Base-by-base conservation (phyloP, 257 asterid genomes). In the Perilla frutescens region DNA sequence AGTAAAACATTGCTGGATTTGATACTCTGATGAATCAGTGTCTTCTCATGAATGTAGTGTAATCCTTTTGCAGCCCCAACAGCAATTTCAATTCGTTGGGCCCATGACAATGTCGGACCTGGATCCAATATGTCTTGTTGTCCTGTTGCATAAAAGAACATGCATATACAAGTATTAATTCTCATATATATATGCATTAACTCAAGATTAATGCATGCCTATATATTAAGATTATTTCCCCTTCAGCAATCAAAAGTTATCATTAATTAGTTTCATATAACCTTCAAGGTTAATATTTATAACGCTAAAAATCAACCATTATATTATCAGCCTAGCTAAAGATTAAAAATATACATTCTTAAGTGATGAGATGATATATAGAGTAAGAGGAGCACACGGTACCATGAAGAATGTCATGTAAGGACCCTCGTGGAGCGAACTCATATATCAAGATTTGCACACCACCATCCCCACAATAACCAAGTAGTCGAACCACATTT, bases 391-490 rank as follows among this genome's bases (percentile, higher is more conserved):
- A 34, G 3, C 37, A 34, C 37, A n/a, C n/a, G n/a, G n/a, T n/a
- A 86, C 90, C 93, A 37, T 84, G 90, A 48, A 87, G 90, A 76
- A 87, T 82, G 79, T 85, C 87, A 43, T 85, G 93, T 61, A 87
- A 82, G 49, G 92, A 87, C 53, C 89, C 90, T 75, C 68, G 79
- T 48, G 89, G 63, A 9, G 89, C 88, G 74, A 66, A 83, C 71
- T 85, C 92, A 59, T 81, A 85, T 36, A 88, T 88, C 63, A 87
- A 71, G 50, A 81, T 73, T 31, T 86, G 87, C 45, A 79, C 74
- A 44, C 85, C 87, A 40, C 82, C 83, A 40, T 79, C 88, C 69
- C 76, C 81, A 77, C 79, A 81, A 73, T 85, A 87, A 47, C 90
- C 90, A 20, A 85, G 81, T 76, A 86, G 83, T 64, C 76, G 83